Conservation (phyloP, 805 yeast genomes). For the Brettanomyces nanus region DNA sequence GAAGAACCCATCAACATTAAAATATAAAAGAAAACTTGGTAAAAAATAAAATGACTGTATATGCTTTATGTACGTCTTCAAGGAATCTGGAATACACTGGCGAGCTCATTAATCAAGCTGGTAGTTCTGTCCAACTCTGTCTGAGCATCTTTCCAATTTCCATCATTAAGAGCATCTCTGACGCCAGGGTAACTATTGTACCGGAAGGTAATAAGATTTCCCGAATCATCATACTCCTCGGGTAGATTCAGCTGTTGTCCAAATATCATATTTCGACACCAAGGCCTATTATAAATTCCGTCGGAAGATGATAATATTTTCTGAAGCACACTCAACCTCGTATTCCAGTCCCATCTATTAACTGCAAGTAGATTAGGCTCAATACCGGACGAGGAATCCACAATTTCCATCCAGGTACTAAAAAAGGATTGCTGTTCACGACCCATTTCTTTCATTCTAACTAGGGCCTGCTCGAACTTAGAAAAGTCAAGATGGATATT, state of each 20-base stretch:
- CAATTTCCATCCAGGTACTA: slow-evolving; percentile 55
- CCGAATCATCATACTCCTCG: slow-evolving; percentile 19
- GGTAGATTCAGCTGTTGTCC: slow-evolving; percentile 65
- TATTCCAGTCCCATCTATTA: slow-evolving; percentile 75
- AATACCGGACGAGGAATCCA: slow-evolving; percentile 42
- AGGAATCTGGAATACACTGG: not conserved
- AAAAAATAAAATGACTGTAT: too few relatives aligned
- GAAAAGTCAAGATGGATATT: slow-evolving; percentile 17
- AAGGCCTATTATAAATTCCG: slow-evolving; percentile 45
- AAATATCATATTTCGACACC: slow-evolving; percentile 58
- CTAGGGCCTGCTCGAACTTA: slow-evolving; percentile 21
- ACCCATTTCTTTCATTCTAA: slow-evolving; percentile 36
- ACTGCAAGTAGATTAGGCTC: slow-evolving; percentile 70
- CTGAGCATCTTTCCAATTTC: slow-evolving; percentile 48
- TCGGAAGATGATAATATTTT: slow-evolving; percentile 39
- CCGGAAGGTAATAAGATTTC: slow-evolving; percentile 27
- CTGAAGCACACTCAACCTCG: slow-evolving; percentile 50
- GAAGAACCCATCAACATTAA: too few relatives aligned
- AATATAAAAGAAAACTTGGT: too few relatives aligned
- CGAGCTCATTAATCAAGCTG: slow-evolving; percentile 20
- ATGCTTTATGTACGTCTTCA: too few relatives aligned
- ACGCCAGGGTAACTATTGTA: slow-evolving; percentile 72
- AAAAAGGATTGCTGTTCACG: slow-evolving; percentile 46
- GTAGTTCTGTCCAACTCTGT: slow-evolving; percentile 39
- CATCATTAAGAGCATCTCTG: slow-evolving; percentile 51